Conservation (phyloP, 176 grass and related monocot species). For the Chrysopogon serrulatus region DNA sequence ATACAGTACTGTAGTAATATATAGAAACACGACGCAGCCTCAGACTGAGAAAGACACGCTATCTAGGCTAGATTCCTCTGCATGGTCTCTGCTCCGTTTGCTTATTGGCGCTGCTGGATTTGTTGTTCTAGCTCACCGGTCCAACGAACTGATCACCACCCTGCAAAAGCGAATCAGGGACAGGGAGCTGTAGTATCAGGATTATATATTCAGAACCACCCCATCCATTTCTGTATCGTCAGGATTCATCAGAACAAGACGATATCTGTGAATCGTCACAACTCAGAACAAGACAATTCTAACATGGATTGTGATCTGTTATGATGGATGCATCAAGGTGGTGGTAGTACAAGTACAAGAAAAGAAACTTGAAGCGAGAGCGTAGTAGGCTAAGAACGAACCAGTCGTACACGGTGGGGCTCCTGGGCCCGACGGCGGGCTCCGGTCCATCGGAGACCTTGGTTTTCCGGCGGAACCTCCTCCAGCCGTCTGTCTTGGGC, state of each 20-base stretch:
- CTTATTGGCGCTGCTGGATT: background rate
- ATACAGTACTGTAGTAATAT: background rate
- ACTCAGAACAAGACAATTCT: background rate
- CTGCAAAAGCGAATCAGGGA: slow-evolving; percentile 31
- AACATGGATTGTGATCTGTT: background rate
- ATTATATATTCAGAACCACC: background rate
- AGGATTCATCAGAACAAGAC: background rate
- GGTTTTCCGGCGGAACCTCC: slow-evolving; percentile 46
- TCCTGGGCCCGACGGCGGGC: slow-evolving; percentile 47
- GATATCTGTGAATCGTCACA: background rate
- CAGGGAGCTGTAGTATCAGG: background rate
- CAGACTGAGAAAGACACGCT: background rate
- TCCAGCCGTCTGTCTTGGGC: slow-evolving; percentile 45
- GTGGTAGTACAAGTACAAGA: background rate
- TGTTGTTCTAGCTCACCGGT: slow-evolving; percentile 26
- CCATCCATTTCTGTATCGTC: background rate
- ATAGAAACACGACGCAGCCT: background rate
- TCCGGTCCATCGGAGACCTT: slow-evolving; percentile 25
- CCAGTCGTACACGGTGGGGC: slow-evolving; percentile 94
- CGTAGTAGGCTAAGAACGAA: slow-evolving; percentile 19
- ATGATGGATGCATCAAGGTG: too few species aligned
- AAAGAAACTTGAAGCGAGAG: background rate
- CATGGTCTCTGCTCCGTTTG: background rate
- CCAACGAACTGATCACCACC: slow-evolving; percentile 82
- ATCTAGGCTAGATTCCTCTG: background rate